Conservation (phyloP, 768 basidiomycete species). For the Lactarius quietus region DNA sequence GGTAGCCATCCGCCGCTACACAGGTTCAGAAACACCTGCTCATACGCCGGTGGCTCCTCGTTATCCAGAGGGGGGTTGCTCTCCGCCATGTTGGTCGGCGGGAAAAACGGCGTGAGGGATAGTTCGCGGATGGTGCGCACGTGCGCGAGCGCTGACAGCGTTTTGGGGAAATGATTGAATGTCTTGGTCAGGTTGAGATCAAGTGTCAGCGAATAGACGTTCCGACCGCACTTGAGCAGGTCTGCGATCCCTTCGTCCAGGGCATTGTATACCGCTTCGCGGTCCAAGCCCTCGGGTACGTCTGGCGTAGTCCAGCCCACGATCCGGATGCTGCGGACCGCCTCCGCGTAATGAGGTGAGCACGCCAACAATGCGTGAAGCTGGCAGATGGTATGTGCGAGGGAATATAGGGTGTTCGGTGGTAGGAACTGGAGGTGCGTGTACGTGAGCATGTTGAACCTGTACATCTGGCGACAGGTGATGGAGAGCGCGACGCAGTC, state of each 20-base stretch:
- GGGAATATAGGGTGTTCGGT: constrained; percentile 14
- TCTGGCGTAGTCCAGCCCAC: constrained; percentile 1
- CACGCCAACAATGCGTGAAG: constrained; percentile 5
- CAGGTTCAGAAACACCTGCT: constrained; percentile 3
- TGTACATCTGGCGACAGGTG: constrained; percentile 18
- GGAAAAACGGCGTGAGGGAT: neutral
- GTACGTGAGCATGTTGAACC: constrained; percentile 13
- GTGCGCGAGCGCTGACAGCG: neutral
- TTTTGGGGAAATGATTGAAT: constrained; percentile 9
- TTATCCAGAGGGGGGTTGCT: neutral
- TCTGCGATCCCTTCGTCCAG: neutral
- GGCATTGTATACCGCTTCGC: neutral
- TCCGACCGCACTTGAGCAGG: neutral
- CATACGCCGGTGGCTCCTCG: constrained; percentile 5
- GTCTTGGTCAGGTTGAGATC: constrained; percentile 1
- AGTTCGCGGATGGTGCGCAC: constrained; percentile 16
- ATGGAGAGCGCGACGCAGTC: constrained; percentile 15
- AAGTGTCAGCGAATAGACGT: constrained; percentile 5
- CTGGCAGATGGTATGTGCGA: constrained; percentile 3
- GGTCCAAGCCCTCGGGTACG: neutral
- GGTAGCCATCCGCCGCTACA: constrained; percentile 8
- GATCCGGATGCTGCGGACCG: constrained; percentile 14
- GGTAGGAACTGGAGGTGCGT: constrained; percentile 17
- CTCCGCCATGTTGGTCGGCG: neutral
- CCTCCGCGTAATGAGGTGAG: constrained; percentile 7